Conservation (phyloP, 2,329 filamentous ascomycete genomes). For the Dactylella cylindrospora region DNA sequence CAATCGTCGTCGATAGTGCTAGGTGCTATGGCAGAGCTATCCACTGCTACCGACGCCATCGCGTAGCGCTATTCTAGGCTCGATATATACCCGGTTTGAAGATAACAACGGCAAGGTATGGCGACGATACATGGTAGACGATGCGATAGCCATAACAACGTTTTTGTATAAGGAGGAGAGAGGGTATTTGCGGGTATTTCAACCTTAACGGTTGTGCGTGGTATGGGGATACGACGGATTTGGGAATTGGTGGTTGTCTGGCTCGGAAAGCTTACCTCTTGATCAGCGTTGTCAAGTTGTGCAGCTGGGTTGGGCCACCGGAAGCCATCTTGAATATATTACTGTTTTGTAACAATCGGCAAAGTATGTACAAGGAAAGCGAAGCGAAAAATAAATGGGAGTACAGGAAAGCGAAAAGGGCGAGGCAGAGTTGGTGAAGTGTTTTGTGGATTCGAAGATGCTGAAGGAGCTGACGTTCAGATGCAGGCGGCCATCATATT, state of each 20-base stretch:
- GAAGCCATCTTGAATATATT: conserved; percentile 62
- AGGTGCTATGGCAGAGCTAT: too few relatives aligned
- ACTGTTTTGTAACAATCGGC: neutral
- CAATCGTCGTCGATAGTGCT: too few relatives aligned
- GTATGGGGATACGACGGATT: conserved; percentile 12
- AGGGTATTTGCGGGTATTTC: conserved; percentile 42
- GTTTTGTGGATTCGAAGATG: conserved; percentile 10
- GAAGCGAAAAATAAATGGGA: too few relatives aligned
- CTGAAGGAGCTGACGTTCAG: conserved; percentile 7
- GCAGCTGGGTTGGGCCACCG: conserved; percentile 69
- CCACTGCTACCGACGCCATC: conserved; percentile 18
- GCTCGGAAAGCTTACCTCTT: conserved; percentile 71
- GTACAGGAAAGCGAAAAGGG: neutral
- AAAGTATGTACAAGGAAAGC: neutral
- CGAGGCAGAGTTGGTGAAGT: neutral
- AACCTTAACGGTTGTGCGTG: conserved; percentile 27
- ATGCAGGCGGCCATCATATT: conserved; percentile 4
- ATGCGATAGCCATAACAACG: too few relatives aligned
- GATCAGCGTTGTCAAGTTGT: conserved; percentile 95
- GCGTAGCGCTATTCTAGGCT: conserved; percentile 5
- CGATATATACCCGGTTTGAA: neutral
- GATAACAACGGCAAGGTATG: neutral
- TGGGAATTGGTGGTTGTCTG: conserved; percentile 1
- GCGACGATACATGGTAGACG: neutral
- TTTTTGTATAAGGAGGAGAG: too few relatives aligned